Base-by-base conservation (phyloP, 768 basidiomycete species). In the Tylopilus plumbeoviolaceoides region DNA sequence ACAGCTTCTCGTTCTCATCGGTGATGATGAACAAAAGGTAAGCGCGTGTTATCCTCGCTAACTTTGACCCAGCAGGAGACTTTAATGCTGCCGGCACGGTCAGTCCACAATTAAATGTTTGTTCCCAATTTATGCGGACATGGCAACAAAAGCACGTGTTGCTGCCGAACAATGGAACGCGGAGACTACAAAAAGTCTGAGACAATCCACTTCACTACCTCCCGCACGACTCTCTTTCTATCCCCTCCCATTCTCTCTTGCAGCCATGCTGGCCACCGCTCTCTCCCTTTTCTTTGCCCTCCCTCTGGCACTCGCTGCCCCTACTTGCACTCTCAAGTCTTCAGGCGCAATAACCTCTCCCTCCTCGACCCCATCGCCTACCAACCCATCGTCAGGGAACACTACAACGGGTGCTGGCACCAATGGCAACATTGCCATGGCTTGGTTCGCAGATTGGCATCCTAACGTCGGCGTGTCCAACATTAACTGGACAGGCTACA, bases 391-490 rank as follows among this genome's bases (percentile, higher is more conserved):
- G 11, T 15, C 66, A 1, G 57, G 58, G 3, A 59, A 54, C 41
- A 35, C 64, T 36, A 35, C 63, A 33, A n/a, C 59, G 1, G 55
- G 60, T 50, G 59, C 59, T 17, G 63, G 62, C 59, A 58, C 64
- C 58, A 60, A 25, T 54, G 63, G 67, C 6, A 56, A 43, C 45
- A 72, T 85, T 15, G 73, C 83, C n/a, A 72, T 79, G 44, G 75
- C 82, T 15, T 90, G 87, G 87, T 88, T 75, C 59, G 81, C 86
- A 27, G 81, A 83, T 42, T 91, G 82, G 82, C 82, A 85, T 62
- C 66, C 78, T 23, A 58, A 68, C 30, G 71, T 69, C 1, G 71
- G 78, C 1, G 72, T 84, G 25, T 69, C 74, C 23, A 72, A 78
- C 39, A 74, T 91, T 59, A 74, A 73, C 53, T 91, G 88, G 88